These are phyloP conservation scores for Ceratocystis smalleyi DNA, from an alignment of 2,329 filamentous ascomycete genomes.

Conservation along the genomic window DNA sequence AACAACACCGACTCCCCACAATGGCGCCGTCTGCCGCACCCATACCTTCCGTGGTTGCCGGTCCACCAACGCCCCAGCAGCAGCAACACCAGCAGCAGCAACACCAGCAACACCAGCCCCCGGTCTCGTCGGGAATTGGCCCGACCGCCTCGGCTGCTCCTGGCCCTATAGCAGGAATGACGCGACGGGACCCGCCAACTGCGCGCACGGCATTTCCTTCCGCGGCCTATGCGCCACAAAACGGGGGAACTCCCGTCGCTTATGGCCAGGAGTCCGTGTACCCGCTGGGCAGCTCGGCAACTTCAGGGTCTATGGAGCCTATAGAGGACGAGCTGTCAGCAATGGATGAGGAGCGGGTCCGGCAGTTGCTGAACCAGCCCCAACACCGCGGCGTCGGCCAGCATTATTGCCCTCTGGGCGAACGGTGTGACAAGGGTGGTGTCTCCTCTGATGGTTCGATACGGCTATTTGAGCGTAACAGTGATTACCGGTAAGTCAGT, in stretches of 20 bases:
- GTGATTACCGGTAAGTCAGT: slow-evolving; percentile 13
- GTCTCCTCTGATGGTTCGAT: slow-evolving; percentile 8
- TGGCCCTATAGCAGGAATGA: not conserved
- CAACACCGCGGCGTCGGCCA: slow-evolving; percentile 15
- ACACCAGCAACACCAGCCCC: slow-evolving; percentile 3
- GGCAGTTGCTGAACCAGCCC: slow-evolving; percentile 14
- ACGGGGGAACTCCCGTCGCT: not conserved
- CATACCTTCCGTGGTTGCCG: slow-evolving; percentile 9
- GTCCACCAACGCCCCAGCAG: not conserved
- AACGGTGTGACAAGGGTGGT: slow-evolving; percentile 15
- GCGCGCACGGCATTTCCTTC: not conserved
- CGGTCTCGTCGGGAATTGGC: slow-evolving; percentile 1
- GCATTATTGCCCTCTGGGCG: slow-evolving; percentile 12
- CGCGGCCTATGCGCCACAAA: slow-evolving; percentile 5
- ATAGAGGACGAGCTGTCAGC: slow-evolving; percentile 13
- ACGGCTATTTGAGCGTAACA: slow-evolving; percentile 15
- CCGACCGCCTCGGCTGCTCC: not conserved
- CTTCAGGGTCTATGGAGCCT: slow-evolving; percentile 9
- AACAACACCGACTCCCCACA: slow-evolving; percentile 11
- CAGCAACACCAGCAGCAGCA: slow-evolving; percentile 9
- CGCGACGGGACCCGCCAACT: slow-evolving; percentile 4
- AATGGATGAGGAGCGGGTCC: slow-evolving; percentile 11
- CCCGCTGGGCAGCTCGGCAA: not conserved
- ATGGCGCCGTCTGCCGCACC: slow-evolving; percentile 5
- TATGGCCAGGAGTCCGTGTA: slow-evolving; percentile 3